Evolutionary conservation across 306 rosid genomes (phyloP).

Genomic region (Pueraria montana): DNA sequence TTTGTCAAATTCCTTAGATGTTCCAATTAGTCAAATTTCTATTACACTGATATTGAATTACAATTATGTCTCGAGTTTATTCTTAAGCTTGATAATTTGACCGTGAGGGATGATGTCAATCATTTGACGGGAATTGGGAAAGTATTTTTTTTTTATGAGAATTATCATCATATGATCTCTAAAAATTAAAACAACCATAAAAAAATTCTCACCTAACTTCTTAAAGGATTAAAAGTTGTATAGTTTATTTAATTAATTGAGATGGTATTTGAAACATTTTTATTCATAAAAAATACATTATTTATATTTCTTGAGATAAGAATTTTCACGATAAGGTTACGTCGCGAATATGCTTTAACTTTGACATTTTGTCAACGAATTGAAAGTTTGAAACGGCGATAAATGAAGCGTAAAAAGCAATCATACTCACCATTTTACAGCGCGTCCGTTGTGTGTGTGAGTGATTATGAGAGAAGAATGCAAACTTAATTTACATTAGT

Average conservation of each 20-base stretch:
- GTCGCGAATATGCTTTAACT: constrained; percentile 19
- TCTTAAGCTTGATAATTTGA: constrained; percentile 1
- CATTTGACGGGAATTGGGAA: too few relatives aligned
- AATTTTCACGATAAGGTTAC: neutral
- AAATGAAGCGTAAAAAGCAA: neutral
- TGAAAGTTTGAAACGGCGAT: neutral
- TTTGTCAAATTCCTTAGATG: neutral
- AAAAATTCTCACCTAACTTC: too few relatives aligned
- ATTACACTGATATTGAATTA: neutral
- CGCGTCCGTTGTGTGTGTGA: too few relatives aligned
- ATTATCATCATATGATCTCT: neutral
- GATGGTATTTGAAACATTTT: neutral
- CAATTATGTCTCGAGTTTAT: neutral
- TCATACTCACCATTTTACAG: neutral
- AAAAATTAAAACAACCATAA: too few relatives aligned
- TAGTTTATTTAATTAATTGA: neutral
- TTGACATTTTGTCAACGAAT: constrained; percentile 31
- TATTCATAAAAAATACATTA: neutral
- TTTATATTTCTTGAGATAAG: neutral
- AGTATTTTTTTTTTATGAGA: neutral
- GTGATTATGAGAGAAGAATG: too few relatives aligned
- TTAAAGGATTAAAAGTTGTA: too few relatives aligned
- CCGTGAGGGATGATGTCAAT: too few relatives aligned
- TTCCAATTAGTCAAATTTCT: neutral
- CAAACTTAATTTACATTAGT: too few relatives aligned